These are phyloP conservation scores for Thoreauomyces humboldtii DNA, from an alignment of 192 early-diverging fungal genomes.

Conservation along the genomic window DNA sequence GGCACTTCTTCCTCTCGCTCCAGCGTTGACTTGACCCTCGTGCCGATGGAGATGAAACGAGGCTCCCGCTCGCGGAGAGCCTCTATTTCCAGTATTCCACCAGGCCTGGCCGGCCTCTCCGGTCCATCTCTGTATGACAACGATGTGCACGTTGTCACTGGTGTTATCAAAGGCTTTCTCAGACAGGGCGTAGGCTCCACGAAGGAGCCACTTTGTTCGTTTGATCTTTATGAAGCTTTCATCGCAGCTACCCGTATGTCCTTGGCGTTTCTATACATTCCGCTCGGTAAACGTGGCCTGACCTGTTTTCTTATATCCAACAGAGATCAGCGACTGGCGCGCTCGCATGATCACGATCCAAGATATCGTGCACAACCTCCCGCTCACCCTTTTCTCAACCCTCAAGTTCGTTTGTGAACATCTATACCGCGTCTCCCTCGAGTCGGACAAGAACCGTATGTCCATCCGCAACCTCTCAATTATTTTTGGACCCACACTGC, in stretches of 20 bases:
- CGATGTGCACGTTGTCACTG: slow-evolving; percentile 55
- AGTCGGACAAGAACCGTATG: slow-evolving; percentile 79
- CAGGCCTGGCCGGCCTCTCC: slow-evolving; percentile 13
- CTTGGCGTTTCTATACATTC: not conserved
- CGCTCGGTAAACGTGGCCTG: not conserved
- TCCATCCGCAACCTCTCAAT: slow-evolving; percentile 87
- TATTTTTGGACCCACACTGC: slow-evolving; percentile 88
- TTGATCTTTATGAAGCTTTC: slow-evolving; percentile 47
- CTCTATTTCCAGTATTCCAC: slow-evolving; percentile 19
- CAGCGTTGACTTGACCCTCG: slow-evolving; percentile 7
- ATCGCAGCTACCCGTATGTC: slow-evolving; percentile 47
- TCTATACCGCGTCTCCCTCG: slow-evolving; percentile 54
- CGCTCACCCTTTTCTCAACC: slow-evolving; percentile 41
- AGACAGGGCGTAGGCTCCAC: slow-evolving; percentile 44
- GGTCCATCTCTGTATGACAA: slow-evolving; percentile 49
- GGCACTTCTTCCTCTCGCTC: slow-evolving; percentile 36
- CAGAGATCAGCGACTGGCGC: slow-evolving; percentile 50
- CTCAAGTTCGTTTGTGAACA: slow-evolving; percentile 54
- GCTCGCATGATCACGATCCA: slow-evolving; percentile 51
- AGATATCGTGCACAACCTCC: slow-evolving; percentile 52
- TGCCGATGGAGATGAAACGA: not conserved
- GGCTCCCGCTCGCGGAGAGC: slow-evolving; percentile 14
- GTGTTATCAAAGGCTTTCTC: slow-evolving; percentile 49
- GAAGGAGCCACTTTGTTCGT: slow-evolving; percentile 45
- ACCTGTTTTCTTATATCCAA: not conserved